Percentiles rank a stretch among this genome's conserved stretches.
phyloP scores from a whole-genome alignment of 495 filamentous ascomycete genomes.

The Aspergillus saccharolyticus region DNA sequence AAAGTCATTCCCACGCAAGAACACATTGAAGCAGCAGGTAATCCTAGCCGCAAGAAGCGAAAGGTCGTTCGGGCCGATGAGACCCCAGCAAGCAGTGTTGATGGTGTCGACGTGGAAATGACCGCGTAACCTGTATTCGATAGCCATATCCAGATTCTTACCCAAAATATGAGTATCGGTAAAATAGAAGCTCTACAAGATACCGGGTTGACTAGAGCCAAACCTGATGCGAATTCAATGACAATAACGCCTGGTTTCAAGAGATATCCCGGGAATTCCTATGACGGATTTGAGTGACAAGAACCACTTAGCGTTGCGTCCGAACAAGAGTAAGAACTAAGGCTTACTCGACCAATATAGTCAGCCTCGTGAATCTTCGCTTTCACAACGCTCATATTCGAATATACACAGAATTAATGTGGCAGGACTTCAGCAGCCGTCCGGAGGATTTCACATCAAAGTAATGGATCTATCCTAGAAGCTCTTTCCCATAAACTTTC shows the following conservation, averaged over 20 bases:
- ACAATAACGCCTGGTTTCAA: neutral
- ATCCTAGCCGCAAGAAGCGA: constrained; percentile 53
- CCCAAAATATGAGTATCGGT: too few species aligned
- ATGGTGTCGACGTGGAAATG: constrained; percentile 33
- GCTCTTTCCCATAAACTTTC: constrained; percentile 98
- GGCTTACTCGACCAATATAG: neutral
- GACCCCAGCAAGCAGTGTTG: constrained; percentile 14
- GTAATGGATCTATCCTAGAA: constrained; percentile 46
- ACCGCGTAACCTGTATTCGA: constrained; percentile 9
- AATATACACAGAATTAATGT: constrained; percentile 9
- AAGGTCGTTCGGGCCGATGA: constrained; percentile 29
- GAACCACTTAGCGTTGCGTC: neutral
- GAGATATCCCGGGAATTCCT: neutral
- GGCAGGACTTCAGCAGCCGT: constrained; percentile 6
- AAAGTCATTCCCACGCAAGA: constrained; percentile 73
- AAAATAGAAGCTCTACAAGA: neutral
- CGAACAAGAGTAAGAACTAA: neutral
- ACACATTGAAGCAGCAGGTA: constrained; percentile 76
- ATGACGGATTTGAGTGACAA: neutral
- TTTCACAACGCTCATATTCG: constrained; percentile 10
- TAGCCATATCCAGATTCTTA: neutral
- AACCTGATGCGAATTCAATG: neutral
- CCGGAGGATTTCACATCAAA: constrained; percentile 13
- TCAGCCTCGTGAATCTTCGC: neutral
- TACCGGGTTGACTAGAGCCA: neutral